Conservation (phyloP, 306 rosid species). For the Quercus dentata region DNA sequence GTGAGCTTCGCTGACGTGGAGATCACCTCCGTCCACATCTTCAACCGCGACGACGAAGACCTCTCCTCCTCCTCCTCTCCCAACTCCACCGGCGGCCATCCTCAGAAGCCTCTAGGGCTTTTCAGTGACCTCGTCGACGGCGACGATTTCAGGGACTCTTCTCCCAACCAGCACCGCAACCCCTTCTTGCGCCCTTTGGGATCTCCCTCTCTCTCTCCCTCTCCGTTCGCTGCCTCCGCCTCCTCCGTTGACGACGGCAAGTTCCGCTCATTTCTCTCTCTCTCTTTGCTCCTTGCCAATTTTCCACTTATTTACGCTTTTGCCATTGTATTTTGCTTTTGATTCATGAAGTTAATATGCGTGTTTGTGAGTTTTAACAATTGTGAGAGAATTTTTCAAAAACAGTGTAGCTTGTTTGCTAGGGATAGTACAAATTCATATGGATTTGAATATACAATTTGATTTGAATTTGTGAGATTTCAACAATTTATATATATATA, state of each 20-base stretch:
- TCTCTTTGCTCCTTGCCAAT: too few species aligned
- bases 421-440: too few species aligned
- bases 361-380: too few species aligned
- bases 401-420: too few species aligned
- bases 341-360: too few species aligned
- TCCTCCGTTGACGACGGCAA: constrained; percentile 48
- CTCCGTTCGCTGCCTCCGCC: constrained; percentile 39
- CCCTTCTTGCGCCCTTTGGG: constrained; percentile 44
- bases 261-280: not conserved
- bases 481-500: too few species aligned
- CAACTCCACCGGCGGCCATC: constrained; percentile 6
- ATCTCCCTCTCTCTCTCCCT: constrained; percentile 51
- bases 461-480: too few species aligned
- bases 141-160: constrained; percentile 33
- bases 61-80: constrained; percentile 35
- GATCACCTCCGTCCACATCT: constrained; percentile 87
- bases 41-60: constrained; percentile 70
- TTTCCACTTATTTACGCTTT: too few species aligned
- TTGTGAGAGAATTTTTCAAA: too few species aligned
- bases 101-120: constrained; percentile 29
- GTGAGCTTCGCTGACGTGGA: constrained; percentile 96
- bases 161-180: constrained; percentile 26
- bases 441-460: too few species aligned
- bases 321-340: too few species aligned
- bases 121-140: constrained; percentile 58